phyloP scores from a whole-genome alignment of 306 rosid genomes.

The Gynostemma pentaphyllum region DNA sequence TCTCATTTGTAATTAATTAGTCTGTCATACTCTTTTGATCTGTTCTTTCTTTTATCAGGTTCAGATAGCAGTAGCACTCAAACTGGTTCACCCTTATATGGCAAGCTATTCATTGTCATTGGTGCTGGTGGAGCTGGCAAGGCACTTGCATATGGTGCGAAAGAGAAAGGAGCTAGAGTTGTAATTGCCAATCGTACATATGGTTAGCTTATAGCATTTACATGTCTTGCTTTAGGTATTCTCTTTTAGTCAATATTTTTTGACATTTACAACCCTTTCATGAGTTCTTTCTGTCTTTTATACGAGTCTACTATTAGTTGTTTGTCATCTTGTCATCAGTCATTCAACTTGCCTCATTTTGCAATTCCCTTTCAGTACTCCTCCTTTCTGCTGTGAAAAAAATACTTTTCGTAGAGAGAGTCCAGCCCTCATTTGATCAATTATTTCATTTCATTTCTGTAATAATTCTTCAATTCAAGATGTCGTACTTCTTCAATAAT shows the following conservation, averaged over 20 bases:
- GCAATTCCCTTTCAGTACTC: neutral
- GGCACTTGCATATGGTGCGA: constrained; percentile 67
- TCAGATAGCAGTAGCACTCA: constrained; percentile 10
- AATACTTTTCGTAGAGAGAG: too few species aligned
- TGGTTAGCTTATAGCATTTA: constrained; percentile 6
- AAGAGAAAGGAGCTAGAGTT: constrained; percentile 65
- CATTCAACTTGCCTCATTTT: neutral
- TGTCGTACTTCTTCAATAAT: too few species aligned
- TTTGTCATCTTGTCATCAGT: neutral
- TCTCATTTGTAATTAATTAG: neutral
- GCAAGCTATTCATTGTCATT: constrained; percentile 47
- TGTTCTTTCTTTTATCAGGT: constrained; percentile 14
- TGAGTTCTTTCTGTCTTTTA: neutral
- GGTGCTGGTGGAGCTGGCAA: constrained; percentile 81
- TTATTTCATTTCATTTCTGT: too few species aligned
- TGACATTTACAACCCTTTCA: neutral
- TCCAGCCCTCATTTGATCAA: too few species aligned
- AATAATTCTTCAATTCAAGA: too few species aligned
- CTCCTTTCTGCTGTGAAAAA: too few species aligned
- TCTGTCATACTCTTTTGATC: neutral
- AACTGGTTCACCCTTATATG: constrained; percentile 40
- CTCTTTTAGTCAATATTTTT: neutral
- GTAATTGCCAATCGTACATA: constrained; percentile 54
- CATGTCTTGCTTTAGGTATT: neutral
- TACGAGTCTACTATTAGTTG: neutral